A percentile compares a stretch with the other conserved stretches of the same genome.
phyloP scores from a whole-genome alignment of 2,329 filamentous ascomycete species.

The Trichophyton rubrum region DNA sequence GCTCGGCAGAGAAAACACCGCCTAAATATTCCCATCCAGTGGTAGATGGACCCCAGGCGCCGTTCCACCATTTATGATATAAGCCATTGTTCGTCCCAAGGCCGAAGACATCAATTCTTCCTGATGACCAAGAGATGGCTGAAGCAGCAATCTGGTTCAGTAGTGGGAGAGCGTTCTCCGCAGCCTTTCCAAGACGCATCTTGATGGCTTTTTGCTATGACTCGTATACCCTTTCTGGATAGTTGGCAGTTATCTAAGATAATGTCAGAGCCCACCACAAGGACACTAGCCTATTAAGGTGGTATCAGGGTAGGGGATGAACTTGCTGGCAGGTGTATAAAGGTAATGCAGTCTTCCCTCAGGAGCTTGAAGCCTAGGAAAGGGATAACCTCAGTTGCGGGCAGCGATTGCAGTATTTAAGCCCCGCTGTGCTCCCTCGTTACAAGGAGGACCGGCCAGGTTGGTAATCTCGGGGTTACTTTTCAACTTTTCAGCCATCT shows the following conservation, averaged over 20 bases:
- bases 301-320: too few relatives aligned
- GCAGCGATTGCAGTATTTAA: not conserved
- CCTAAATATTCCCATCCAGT: constrained; percentile 22
- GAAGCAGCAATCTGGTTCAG: constrained; percentile 11
- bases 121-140: constrained; percentile 12
- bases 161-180: constrained; percentile 9
- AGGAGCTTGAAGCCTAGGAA: not conserved
- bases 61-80: constrained; percentile 14
- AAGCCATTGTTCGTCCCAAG: constrained; percentile 13
- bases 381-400: not conserved
- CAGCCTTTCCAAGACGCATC: constrained; percentile 3
- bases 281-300: too few relatives aligned
- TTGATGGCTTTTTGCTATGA: not conserved
- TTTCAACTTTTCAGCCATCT: not conserved
- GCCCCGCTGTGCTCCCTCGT: not conserved
- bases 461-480: not conserved
- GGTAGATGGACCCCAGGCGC: constrained; percentile 12
- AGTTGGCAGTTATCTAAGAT: not conserved
- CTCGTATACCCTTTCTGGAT: not conserved
- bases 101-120: constrained; percentile 13
- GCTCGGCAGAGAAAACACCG: constrained; percentile 18
- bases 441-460: not conserved
- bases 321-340: not conserved
- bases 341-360: too few relatives aligned
- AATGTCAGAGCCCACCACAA: not conserved